Evolutionary conservation across 1,139 yeast genomes (phyloP), one percentile per base, ranked within the genome.

Genomic region (Saccharomyces hybrid): DNA sequence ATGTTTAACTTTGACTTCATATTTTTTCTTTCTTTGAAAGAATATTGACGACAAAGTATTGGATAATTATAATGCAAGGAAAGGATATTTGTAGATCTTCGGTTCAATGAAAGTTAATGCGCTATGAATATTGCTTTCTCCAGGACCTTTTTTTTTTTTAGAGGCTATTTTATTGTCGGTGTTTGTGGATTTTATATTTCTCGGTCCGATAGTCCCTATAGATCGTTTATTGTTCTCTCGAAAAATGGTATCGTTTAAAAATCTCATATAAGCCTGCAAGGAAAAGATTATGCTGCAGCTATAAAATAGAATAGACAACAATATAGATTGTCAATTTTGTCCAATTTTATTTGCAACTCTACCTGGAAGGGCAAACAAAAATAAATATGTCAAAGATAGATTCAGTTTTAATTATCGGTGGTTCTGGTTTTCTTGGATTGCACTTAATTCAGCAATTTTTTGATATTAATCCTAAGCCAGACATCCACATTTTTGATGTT

Each of bases 381-480:
- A 34, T 23, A 53, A 41, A 27, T 25, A 62, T 60, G 65, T 47
- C 61, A 49, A 60, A 56, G n/a, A 57, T 77, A 48, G 73, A 81
- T 31, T 83, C 93, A 1, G 95, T 91, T 3, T 80, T 93, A 44
- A 76, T 93, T 34, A 82, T 93, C 41, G 99, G 99, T 50, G 99
- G 99, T 3, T 77, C 97, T 3, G 99, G 99, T 0, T 95, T 95
- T 64, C 78, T 95, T 34, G 99, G 99, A 2, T 82, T 89, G 50
- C 98, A 93, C 65, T 76, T 95, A 60, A 82, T 93, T 51, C 91
- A 91, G 63, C 95, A 89, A 70, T 91, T 90, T 71, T 79, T 82
- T 74, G 78, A 79, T 55, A 74, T 79, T 51, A 68, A 79, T 31
- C 88, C 95, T n/a, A 75, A 81, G 48, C 89, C 95, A 8, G 73